Conservation (phyloP, 305 asterid species). For the Solanum aculeatissimum region DNA sequence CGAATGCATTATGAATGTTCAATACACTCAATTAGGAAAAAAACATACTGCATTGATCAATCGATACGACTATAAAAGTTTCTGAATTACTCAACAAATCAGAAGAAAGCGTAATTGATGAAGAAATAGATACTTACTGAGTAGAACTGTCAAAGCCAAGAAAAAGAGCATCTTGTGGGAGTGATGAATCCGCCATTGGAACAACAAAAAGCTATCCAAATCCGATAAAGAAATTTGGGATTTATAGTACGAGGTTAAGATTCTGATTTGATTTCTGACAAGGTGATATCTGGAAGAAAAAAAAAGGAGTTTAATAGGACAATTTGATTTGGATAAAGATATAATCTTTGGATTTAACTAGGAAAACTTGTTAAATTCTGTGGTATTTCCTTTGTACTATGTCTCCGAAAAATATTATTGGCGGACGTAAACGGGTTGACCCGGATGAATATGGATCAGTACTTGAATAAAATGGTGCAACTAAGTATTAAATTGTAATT, state of each 20-base stretch:
- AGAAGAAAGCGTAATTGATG: neutral
- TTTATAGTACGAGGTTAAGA: neutral
- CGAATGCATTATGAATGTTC: neutral
- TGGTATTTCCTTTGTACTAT: neutral
- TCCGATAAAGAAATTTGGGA: neutral
- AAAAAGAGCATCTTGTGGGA: slow-evolving; percentile 37
- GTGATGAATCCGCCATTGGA: slow-evolving; percentile 34
- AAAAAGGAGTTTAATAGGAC: neutral
- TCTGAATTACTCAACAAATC: neutral
- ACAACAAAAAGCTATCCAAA: neutral
- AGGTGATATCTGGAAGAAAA: neutral
- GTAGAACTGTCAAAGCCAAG: slow-evolving; percentile 62
- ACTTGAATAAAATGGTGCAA: neutral
- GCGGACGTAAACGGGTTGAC: neutral
- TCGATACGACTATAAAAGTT: neutral
- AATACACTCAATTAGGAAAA: neutral
- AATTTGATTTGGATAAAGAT: neutral
- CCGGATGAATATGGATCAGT: neutral
- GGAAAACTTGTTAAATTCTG: neutral
- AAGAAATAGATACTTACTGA: slow-evolving; percentile 25
- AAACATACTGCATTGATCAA: neutral
- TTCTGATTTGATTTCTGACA: neutral
- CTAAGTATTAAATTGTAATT: too few species aligned
- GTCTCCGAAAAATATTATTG: neutral
- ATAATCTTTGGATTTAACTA: neutral